Percentiles rank a stretch among this genome's conserved stretches.
These are phyloP conservation scores for Aspergillus glaucus DNA, from an alignment of 2,329 filamentous ascomycete species.

Conservation along the genomic window DNA sequence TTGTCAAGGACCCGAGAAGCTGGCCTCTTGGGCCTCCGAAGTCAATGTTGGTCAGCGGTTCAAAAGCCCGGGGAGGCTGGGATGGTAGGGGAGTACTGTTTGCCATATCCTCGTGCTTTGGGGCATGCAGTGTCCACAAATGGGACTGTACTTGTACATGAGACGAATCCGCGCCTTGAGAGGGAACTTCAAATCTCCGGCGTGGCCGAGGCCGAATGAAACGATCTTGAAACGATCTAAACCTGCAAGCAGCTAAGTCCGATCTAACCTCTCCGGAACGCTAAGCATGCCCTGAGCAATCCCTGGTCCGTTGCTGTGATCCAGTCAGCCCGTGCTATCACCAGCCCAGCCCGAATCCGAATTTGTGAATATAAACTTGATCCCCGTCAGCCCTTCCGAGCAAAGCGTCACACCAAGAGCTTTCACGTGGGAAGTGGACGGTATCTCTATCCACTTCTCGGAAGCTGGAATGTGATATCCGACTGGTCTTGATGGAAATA, in stretches of 20 bases:
- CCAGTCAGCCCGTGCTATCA: background rate
- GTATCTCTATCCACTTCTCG: background rate
- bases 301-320: background rate
- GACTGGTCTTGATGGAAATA: background rate
- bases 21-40: slow-evolving; percentile 6
- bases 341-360: slow-evolving; percentile 3
- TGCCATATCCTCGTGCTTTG: background rate
- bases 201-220: slow-evolving; percentile 2
- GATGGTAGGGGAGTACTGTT: slow-evolving; percentile 1
- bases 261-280: background rate
- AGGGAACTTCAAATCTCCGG: background rate
- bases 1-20: slow-evolving; percentile 2
- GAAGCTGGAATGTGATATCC: slow-evolving; percentile 2
- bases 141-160: slow-evolving; percentile 1
- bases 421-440: background rate
- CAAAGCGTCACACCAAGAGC: slow-evolving; percentile 2
- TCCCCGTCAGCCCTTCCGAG: slow-evolving; percentile 3
- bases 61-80: background rate
- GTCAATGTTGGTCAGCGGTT: slow-evolving; percentile 8
- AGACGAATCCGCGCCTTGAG: background rate
- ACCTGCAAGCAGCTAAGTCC: slow-evolving; percentile 3
- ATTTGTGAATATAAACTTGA: slow-evolving; percentile 3
- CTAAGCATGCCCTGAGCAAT: slow-evolving; percentile 1
- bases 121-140: slow-evolving; percentile 3
- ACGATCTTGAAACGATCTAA: slow-evolving; percentile 8